Evolutionary conservation across 306 rosid species (phyloP), one percentile per base, ranked within the genome.

Genomic region (Begonia loranthoides): DNA sequence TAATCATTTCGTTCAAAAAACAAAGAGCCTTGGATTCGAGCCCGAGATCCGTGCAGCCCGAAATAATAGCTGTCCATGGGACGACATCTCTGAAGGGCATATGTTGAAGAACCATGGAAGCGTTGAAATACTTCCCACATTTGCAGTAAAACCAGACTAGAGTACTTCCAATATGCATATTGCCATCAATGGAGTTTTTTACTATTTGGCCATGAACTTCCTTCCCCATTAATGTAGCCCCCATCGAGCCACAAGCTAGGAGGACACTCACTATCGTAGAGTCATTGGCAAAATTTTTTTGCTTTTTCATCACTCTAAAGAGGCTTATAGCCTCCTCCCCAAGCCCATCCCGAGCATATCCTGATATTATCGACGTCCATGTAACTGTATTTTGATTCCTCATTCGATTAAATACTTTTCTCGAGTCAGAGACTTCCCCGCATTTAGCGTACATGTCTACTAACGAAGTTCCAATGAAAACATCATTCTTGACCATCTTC

Each of bases 121-220:
- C 97, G 43, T 33, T 60, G 15, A 64, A 60, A 66, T 79, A 79
- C 41, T 72, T 76, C 38, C 76, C 82, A 66, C 94, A 82, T 69
- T 72, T 86, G 66, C 90, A 80, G 63, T 85, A 85, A 82, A 90
- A 80, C 97, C 97, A 90, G n/a, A 90, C 83, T 49, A 85, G 76
- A 47, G 94, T 68, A 69, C 72, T 85, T 61, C 82, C 94, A 62
- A 82, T 47, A 65, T 78, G 55, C 17, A 72, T 45, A 56, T 72
- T 82, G 51, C 76, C 52, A 16, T 68, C 73, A 17, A 65, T 43
- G 33, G 63, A 33, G 41, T 65, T 70, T 68, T 64, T 82, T 51
- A 85, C 66, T 52, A 78, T 74, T 22, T 74, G 95, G 41, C 85
- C 90, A 55, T 90, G 97, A 69, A 90, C 75, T 59, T 85, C 95